Base-by-base conservation (phyloP, 495 filamentous ascomycete species). In the Lentithecium fluviatile region DNA sequence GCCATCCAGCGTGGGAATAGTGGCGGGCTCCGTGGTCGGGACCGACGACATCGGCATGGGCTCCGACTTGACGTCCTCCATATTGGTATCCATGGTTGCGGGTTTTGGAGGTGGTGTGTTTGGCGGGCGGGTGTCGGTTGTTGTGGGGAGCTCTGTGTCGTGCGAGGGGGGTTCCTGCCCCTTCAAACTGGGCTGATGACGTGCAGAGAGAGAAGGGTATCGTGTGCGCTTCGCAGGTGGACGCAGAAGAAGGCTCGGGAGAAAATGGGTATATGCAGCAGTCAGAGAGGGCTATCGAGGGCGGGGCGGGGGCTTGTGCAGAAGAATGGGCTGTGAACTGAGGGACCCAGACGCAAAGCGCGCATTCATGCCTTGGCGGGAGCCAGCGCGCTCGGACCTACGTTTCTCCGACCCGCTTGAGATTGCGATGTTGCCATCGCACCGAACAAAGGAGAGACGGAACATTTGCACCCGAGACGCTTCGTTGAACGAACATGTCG, bases 51-150 rank as follows among this genome's bases (percentile, higher is more conserved):
- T 76, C 66, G 82, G 79, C 72, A 92, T 83, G 62, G 91, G 89
- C 70, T 95, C 85, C 62, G 91, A 89, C 73, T 91, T 88, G 64
- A 96, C 61, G 74, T 98, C 94, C 78, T 89, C 87, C 94, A 98
- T 98, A 76, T 95, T 96, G 70, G 91, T 96, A 77, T 98, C 94
- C 92, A 96, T 96, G 62, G 52, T 56, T 50, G 62, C 42, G 46
- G 60, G 15, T 29, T 21, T 19, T 23, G 48, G 11, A 17, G 20
- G 38, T 25, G 21, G 37, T 43, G 45, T n/a, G 55, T 36, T 43
- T 40, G 37, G 23, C 11, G 47, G 32, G 60, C 32, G 45, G 42
- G 60, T 37, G 40, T 25, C 37, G 46, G 29, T n/a, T 53, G 37
- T 49, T 58, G 54, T 32, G 64, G 48, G 55, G 15, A 25, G 45